Evolutionary conservation across 768 basidiomycete genomes (phyloP), one percentile per base, ranked within the genome.

Genomic region (Ramaria sp.): DNA sequence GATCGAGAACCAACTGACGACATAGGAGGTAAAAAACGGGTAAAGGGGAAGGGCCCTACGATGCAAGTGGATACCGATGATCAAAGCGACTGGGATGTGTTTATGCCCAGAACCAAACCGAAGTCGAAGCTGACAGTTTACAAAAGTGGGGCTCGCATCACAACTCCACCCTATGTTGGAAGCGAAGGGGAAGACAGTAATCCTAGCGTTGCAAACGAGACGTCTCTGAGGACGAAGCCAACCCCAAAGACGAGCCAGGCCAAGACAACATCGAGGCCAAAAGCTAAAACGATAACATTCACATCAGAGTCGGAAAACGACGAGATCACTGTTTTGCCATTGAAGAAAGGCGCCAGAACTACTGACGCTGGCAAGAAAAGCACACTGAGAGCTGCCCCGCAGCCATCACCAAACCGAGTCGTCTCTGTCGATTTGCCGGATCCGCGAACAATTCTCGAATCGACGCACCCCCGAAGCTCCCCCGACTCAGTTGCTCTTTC

Each of bases 131-230:
- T 10, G 42, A 43, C 34, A 3, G 34, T 37, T 37, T 37, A 37
- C 34, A 3, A 37, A 7, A 9, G 34, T 2, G 9, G 13, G 9
- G 13, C 34, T 7, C 34, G 34, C 9, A 10, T 37, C 9, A 10
- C 13, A 37, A 10, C 34, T 1, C n/a, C 10, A 1, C 22, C 37
- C 41, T 17, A 10, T 12, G 51, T 20, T 52, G 33, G 15, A 13
- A 46, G 12, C 11, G 60, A 66, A n/a, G 13, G 64, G 10, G 34
- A 37, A 7, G 62, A 65, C 4, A 43, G 42, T 3, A 19, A 19
- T 38, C 37, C 20, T 39, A 51, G 24, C 42, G 22, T 7, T 46
- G 33, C 13, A 27, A 49, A 51, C 34, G 34, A 37, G 42, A 24
- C 60, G 42, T 38, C 58, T 1, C 10, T 60, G 15, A 43, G 27